Evolutionary conservation across 2,329 filamentous ascomycete species (phyloP), one percentile per base, ranked within the genome.

Genomic region (Curvularia hawaiiensis): DNA sequence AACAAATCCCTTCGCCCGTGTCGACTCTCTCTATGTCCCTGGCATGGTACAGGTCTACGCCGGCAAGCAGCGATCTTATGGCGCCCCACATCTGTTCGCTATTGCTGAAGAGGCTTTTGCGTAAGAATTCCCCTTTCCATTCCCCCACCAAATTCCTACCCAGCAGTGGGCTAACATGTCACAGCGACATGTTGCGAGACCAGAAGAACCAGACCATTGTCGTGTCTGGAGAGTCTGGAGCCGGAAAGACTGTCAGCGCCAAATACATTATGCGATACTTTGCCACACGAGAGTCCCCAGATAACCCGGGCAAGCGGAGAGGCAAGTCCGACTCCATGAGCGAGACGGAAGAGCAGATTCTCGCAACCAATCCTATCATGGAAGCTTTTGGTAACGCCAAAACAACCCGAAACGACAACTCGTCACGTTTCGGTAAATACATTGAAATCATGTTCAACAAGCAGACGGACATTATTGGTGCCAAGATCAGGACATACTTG

Each of bases 231-330:
- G 95, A 99, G 79, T 99, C 95, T 53, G 95, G 95, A 85, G 95
- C 95, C 63, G 95, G 95, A 73, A 99, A 99, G 82, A 99, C 95
- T 5, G 95, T 99, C 77, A 98, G 94, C 79, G 95, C 95, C 70
- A 99, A 99, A 82, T 98, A 99, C 80, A 98, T 99, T 76, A 99
- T 99, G 95, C 88, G 95, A 72, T 99, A 99, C 82, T 99, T 99
- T 79, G 95, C 95, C 62, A 99, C 95, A 43, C 88, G 95, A 85
- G 95, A 97, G 79, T 90, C 93, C 8, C 92, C 95, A 54, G 92
- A 96, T 70, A 91, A 93, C 75, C 89, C 92, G 16, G 89, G 90
- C 48, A 89, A 87, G 63, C 88, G 90, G 69, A 95, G 91, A 78
- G 91, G 91, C 60, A 82, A 87, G 69, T 80, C 80, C 39, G 87